Evolutionary conservation across 441 rosid genomes (phyloP).

Genomic region (Erodium chrysanthum): DNA sequence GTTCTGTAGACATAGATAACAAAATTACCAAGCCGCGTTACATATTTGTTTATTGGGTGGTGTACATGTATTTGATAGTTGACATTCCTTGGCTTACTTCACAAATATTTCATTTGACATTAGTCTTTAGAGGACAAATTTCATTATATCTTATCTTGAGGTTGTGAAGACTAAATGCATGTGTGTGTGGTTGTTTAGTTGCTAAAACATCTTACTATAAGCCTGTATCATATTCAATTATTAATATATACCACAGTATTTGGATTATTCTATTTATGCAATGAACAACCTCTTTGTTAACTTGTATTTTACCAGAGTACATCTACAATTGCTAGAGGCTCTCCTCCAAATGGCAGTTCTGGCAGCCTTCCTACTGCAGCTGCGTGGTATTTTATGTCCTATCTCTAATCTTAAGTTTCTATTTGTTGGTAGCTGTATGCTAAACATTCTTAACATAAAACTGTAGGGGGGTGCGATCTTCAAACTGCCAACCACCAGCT

Average conservation of each 20-base stretch:
- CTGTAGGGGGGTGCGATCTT: slow-evolving; percentile 70
- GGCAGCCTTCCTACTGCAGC: slow-evolving; percentile 84
- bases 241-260: not conserved
- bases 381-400: slow-evolving; percentile 49
- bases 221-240: not conserved
- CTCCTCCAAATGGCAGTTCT: slow-evolving; percentile 69
- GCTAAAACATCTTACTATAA: too few relatives aligned
- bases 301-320: slow-evolving; percentile 33
- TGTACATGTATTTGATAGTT: too few relatives aligned
- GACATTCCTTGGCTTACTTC: too few relatives aligned
- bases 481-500: slow-evolving; percentile 35
- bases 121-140: too few relatives aligned
- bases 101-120: too few relatives aligned
- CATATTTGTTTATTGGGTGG: too few relatives aligned
- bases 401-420: not conserved
- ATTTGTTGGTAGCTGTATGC: slow-evolving; percentile 11
- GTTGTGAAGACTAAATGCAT: too few relatives aligned
- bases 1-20: too few relatives aligned
- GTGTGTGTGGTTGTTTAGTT: too few relatives aligned
- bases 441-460: slow-evolving; percentile 17
- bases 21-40: too few relatives aligned
- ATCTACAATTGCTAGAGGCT: slow-evolving; percentile 34
- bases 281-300: not conserved
- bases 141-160: too few relatives aligned
- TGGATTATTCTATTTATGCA: not conserved